These are phyloP conservation scores for Trifolium pratense DNA, from an alignment of 306 rosid genomes.

Conservation along the genomic window DNA sequence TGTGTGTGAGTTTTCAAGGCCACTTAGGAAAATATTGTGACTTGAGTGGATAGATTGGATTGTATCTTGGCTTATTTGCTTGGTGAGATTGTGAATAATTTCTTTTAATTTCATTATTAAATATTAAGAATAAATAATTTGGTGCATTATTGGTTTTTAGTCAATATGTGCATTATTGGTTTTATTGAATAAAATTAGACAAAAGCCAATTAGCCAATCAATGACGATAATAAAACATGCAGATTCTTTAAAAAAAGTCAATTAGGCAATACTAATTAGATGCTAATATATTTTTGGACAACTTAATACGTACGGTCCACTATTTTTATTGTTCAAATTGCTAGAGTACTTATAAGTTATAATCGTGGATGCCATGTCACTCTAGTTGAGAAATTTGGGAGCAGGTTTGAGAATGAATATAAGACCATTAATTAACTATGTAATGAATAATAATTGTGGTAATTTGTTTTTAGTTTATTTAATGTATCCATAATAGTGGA, in stretches of 20 bases:
- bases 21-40: too few species aligned
- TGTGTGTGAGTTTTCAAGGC: too few species aligned
- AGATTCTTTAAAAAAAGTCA: neutral
- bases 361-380: neutral
- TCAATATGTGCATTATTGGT: too few species aligned
- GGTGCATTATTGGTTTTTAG: neutral
- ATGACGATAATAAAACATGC: slow-evolving; percentile 20
- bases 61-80: slow-evolving; percentile 10
- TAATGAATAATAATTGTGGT: too few species aligned
- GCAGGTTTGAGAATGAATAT: too few species aligned
- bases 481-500: neutral
- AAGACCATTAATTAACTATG: too few species aligned
- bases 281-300: neutral
- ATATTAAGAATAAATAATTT: neutral
- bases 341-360: neutral
- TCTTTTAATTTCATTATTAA: slow-evolving; percentile 2
- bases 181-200: neutral
- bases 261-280: neutral
- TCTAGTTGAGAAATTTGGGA: neutral
- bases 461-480: neutral
- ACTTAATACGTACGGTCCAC: neutral
- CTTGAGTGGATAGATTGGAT: neutral
- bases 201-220: neutral
- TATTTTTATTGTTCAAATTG: neutral
- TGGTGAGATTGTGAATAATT: neutral